Evolutionary conservation across 2,329 filamentous ascomycete genomes (phyloP).

Genomic region (Nannizzia gypsea): DNA sequence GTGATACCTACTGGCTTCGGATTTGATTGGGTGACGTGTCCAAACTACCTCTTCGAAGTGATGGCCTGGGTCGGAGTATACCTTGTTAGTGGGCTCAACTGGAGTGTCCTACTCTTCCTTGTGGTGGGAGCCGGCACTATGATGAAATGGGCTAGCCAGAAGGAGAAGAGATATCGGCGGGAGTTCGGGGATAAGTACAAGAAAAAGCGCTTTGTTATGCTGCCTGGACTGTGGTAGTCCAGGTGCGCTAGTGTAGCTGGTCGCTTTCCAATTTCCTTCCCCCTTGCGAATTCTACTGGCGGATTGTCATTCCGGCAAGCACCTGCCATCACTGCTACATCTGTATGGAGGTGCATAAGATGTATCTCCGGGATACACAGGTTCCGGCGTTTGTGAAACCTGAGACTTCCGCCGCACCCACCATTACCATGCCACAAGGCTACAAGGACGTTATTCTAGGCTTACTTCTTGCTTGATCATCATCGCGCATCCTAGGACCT

Average conservation of each 20-base stretch:
- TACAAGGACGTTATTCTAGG: not conserved
- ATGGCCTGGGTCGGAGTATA: conserved; percentile 77
- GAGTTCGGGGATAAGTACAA: conserved; percentile 91
- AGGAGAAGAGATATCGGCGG: conserved; percentile 79
- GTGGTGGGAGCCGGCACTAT: conserved; percentile 64
- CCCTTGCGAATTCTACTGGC: not conserved
- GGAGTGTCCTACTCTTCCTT: conserved; percentile 66
- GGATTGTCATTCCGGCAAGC: not conserved
- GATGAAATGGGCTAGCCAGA: conserved; percentile 78
- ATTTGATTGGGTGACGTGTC: conserved; percentile 80
- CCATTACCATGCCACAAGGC: not conserved
- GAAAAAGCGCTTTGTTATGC: conserved; percentile 76
- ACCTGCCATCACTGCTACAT: not conserved
- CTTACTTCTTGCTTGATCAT: conserved; percentile 2
- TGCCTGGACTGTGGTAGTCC: conserved; percentile 61
- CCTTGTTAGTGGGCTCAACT: conserved; percentile 61
- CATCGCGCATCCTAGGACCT: not conserved
- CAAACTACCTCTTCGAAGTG: conserved; percentile 93
- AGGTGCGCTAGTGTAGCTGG: not conserved
- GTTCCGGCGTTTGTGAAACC: not conserved
- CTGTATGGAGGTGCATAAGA: not conserved
- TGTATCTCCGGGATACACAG: not conserved
- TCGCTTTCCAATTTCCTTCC: not conserved
- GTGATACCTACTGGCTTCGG: conserved; percentile 79
- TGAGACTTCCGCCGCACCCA: not conserved